Evolutionary conservation across 352 stramenopile genomes (phyloP).

Genomic region (Phytophthora fragariaefolia): DNA sequence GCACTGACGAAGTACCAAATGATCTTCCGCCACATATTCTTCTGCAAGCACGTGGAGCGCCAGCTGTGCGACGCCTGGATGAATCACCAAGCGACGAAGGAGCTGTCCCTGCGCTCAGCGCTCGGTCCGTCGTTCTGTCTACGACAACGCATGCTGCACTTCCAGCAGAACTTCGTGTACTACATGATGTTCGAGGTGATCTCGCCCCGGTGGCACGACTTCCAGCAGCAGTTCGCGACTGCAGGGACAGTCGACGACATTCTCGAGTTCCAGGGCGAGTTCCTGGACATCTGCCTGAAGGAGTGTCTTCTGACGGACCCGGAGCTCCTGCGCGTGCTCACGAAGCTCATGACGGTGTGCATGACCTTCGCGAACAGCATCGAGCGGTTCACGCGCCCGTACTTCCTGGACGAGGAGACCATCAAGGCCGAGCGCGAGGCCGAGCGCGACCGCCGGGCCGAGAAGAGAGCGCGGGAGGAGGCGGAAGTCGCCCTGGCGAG

Average conservation of each 20-base stretch:
- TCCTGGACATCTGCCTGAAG: conserved; percentile 96
- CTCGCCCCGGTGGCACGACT: conserved; percentile 91
- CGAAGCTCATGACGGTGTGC: conserved; percentile 97
- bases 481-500: conserved; percentile 75
- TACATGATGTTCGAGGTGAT: conserved; percentile 99
- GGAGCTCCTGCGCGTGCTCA: conserved; percentile 93
- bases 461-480: conserved; percentile 82
- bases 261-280: conserved; percentile 93
- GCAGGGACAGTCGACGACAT: conserved; percentile 95
- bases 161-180: conserved; percentile 98
- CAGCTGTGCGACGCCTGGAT: conserved; percentile 95
- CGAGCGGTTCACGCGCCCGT: conserved; percentile 87
- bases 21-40: conserved; percentile 99
- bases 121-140: conserved; percentile 95
- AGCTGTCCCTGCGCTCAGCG: conserved; percentile 85
- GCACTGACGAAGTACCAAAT: conserved; percentile 98
- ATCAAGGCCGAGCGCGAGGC: conserved; percentile 85
- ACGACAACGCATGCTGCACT: conserved; percentile 99
- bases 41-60: conserved; percentile 98
- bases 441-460: conserved; percentile 76
- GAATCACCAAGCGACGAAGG: conserved; percentile 95
- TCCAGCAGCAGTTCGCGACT: conserved; percentile 85
- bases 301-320: conserved; percentile 97
- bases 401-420: conserved; percentile 86
- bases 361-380: conserved; percentile 96